These are phyloP conservation scores for Fusarium verticillioides DNA, from an alignment of 2,329 filamentous ascomycete species.

Conservation along the genomic window DNA sequence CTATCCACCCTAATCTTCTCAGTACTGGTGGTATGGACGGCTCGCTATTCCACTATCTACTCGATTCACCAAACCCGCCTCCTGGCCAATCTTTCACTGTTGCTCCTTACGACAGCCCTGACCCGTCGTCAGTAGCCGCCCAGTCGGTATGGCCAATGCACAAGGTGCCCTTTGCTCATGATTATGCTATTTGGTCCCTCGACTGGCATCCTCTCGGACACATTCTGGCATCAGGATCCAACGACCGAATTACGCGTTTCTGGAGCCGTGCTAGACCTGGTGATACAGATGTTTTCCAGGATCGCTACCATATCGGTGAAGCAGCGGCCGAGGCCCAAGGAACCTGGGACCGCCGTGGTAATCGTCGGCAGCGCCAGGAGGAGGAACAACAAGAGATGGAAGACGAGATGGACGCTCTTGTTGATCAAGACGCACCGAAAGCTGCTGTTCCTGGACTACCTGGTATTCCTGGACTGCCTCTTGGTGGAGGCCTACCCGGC, in stretches of 20 bases:
- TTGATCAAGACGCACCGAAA: constrained; percentile 83
- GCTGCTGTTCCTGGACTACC: constrained; percentile 54
- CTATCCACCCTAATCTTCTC: constrained; percentile 87
- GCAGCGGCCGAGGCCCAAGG: constrained; percentile 92
- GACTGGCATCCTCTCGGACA: constrained; percentile 98
- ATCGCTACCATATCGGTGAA: constrained; percentile 95
- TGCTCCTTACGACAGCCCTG: constrained; percentile 86
- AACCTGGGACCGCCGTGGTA: constrained; percentile 87
- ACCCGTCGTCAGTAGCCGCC: constrained; percentile 81
- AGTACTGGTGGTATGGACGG: constrained; percentile 93
- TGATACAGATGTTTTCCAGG: constrained; percentile 84
- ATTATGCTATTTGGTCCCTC: constrained; percentile 96
- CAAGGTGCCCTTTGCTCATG: constrained; percentile 86
- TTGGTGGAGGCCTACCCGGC: constrained; percentile 55
- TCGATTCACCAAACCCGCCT: constrained; percentile 92
- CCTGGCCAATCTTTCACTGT: constrained; percentile 75
- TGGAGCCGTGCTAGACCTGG: constrained; percentile 93
- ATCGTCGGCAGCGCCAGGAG: constrained; percentile 82
- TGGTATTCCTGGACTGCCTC: constrained; percentile 69
- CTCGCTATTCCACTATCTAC: constrained; percentile 90
- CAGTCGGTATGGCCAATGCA: constrained; percentile 96
- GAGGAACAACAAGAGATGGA: constrained; percentile 94
- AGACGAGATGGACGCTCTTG: constrained; percentile 90
- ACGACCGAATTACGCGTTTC: constrained; percentile 96
- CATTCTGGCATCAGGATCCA: constrained; percentile 93